phyloP scores from a whole-genome alignment of 2,329 filamentous ascomycete genomes.

The Xylaria sp. region DNA sequence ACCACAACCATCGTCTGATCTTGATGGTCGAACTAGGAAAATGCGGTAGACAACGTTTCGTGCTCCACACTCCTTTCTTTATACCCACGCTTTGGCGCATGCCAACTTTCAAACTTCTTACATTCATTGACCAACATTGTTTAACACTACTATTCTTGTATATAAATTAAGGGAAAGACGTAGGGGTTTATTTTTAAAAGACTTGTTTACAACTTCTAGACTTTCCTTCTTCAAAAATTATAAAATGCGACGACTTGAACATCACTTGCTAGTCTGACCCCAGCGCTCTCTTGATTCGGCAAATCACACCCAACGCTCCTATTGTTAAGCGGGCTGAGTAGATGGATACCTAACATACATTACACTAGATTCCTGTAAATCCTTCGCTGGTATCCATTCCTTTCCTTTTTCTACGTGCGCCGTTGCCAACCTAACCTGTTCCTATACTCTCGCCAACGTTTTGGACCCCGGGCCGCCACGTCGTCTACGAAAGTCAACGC shows the following conservation, averaged over 20 bases:
- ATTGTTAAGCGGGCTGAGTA: slow-evolving; percentile 7
- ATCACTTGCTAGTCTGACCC: slow-evolving; percentile 5
- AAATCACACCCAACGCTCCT: background rate
- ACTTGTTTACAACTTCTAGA: background rate
- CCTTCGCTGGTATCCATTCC: background rate
- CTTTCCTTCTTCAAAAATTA: background rate
- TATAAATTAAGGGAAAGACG: slow-evolving; percentile 15
- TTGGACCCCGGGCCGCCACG: background rate
- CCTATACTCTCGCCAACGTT: slow-evolving; percentile 1
- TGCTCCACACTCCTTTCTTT: background rate
- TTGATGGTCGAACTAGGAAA: slow-evolving; percentile 18
- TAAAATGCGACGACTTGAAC: background rate
- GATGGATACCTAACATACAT: background rate
- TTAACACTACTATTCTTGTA: slow-evolving; percentile 26
- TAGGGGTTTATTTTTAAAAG: slow-evolving; percentile 5
- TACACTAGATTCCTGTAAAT: background rate
- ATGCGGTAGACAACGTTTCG: slow-evolving; percentile 12
- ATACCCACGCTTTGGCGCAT: background rate
- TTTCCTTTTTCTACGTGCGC: background rate
- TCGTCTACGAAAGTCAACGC: slow-evolving; percentile 18
- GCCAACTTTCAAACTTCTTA: slow-evolving; percentile 27
- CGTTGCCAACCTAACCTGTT: background rate
- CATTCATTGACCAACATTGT: slow-evolving; percentile 22
- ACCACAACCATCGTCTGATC: slow-evolving; percentile 2
- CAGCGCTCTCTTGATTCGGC: background rate